Evolutionary conservation across 208 protist species (phyloP), one percentile per base, ranked within the genome.

Genomic region (Trypanosoma platydactyli): DNA sequence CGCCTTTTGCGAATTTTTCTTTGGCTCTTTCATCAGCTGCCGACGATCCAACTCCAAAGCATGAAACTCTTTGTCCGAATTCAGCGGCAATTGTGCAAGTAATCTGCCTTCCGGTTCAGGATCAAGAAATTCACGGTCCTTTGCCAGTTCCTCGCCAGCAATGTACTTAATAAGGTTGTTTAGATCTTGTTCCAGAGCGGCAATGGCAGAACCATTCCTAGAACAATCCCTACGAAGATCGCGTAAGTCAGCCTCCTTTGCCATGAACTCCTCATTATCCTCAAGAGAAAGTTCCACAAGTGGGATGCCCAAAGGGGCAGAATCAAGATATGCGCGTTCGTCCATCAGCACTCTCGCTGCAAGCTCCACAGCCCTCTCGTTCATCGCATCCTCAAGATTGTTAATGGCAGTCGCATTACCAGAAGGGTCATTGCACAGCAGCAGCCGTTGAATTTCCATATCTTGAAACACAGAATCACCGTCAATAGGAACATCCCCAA

Each of bases 281-380:
- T 92, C 82, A 18, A 95, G 77, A n/a, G 81, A 77, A 45, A 95
- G 83, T 35, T 90, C 71, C 54, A 76, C 67, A 12, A 83, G 54
- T 5, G 84, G 78, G 20, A 95, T 70, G 5, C 83, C 83, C 46
- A 77, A 68, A 16, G 77, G 80, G 13, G 44, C 29, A 5, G 80
- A 50, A 35, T 80, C 72, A 57, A 95, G 64, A 63, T 79, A 92
- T 16, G 77, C 55, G 12, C 89, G 83, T 41, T 92, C 86, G 33
- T 78, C 71, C 18, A 73, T 77, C 52, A 82, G 85, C 60, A 91
- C 69, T 48, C 61, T 77, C 61, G 84, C 85, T 41, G 89, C 83
- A 30, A 94, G 68, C 61, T 87, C 68, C 57, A 88, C 71, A 33
- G 84, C 81, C 50, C 83, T 83, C 59, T 86, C 80, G 68, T 91